These are phyloP conservation scores for Aspergillus sp. DNA, from an alignment of 2,329 filamentous ascomycete species.

Conservation along the genomic window DNA sequence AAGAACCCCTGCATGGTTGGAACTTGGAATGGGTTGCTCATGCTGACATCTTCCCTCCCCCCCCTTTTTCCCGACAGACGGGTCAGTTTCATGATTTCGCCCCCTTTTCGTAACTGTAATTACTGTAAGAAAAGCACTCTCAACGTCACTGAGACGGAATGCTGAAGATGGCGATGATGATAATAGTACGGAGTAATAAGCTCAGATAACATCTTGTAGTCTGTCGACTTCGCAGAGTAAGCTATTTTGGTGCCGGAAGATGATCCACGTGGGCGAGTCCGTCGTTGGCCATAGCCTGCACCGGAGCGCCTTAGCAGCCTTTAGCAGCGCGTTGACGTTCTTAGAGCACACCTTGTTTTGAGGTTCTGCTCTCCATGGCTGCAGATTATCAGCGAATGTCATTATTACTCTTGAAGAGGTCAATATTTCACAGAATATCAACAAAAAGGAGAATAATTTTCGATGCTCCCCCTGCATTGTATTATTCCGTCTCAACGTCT, in stretches of 20 bases:
- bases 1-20: background rate
- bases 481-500: background rate
- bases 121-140: background rate
- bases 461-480: too few relatives aligned
- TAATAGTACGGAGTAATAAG: background rate
- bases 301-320: constrained; percentile 7
- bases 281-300: constrained; percentile 10
- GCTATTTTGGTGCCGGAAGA: constrained; percentile 16
- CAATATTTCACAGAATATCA: background rate
- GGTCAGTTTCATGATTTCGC: background rate
- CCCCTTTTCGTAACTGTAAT: background rate
- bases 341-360: constrained; percentile 9
- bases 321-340: constrained; percentile 4
- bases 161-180: background rate
- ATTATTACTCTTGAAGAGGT: too few relatives aligned
- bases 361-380: background rate
- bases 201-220: background rate
- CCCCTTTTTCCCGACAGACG: background rate
- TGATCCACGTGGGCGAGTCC: constrained; percentile 21
- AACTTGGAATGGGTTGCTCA: constrained; percentile 10
- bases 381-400: too few relatives aligned
- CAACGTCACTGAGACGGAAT: background rate
- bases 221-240: background rate
- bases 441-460: too few relatives aligned
- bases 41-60: background rate